A percentile compares a stretch with the other conserved stretches of the same genome.
Evolutionary conservation across 2,329 filamentous ascomycete species (phyloP).

Genomic region (Didymella glomerata): DNA sequence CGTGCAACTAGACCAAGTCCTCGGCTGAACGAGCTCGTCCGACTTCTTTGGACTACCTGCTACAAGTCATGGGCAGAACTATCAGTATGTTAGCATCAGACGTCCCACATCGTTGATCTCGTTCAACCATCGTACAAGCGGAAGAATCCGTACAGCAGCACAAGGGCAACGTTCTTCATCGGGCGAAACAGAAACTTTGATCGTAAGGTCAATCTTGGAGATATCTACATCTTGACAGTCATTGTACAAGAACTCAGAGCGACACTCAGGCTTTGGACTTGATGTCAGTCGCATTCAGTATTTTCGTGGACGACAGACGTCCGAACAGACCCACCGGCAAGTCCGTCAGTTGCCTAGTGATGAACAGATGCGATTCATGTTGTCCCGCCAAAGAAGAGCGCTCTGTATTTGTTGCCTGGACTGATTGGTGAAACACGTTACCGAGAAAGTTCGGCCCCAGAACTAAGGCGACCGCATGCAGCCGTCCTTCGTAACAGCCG

Average conservation of each 20-base stretch:
- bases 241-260: neutral
- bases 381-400: neutral
- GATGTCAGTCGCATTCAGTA: neutral
- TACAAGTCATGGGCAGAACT: conserved; percentile 8
- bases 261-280: neutral
- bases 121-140: neutral
- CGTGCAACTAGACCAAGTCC: neutral
- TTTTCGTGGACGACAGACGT: neutral
- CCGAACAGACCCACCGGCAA: neutral
- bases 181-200: neutral
- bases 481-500: neutral
- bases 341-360: neutral
- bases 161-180: too few relatives aligned
- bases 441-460: conserved; percentile 6
- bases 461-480: conserved; percentile 4
- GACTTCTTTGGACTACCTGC: neutral
- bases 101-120: neutral
- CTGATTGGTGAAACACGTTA: neutral
- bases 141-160: neutral
- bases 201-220: neutral
- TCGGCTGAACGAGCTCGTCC: neutral
- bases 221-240: neutral
- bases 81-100: neutral
- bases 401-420: neutral
- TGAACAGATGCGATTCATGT: neutral